These are phyloP conservation scores for Saksenaea oblongispora DNA, from an alignment of 371 early-diverging fungal genomes.

Conservation along the genomic window DNA sequence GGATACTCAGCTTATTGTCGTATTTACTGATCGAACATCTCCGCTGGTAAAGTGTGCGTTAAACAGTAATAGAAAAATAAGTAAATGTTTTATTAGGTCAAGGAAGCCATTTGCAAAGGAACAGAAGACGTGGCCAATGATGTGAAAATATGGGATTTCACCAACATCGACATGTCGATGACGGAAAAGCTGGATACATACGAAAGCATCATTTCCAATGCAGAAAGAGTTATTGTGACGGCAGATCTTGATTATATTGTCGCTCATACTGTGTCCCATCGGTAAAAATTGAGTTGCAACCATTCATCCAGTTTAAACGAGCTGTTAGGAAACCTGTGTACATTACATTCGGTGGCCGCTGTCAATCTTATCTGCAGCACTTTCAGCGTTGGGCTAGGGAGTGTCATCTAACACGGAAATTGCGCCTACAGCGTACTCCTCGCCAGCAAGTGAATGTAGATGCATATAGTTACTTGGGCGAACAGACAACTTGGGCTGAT, in stretches of 20 bases:
- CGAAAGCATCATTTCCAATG: slow-evolving; percentile 26
- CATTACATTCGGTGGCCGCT: slow-evolving; percentile 37
- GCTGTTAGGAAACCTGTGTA: slow-evolving; percentile 42
- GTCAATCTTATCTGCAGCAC: slow-evolving; percentile 37
- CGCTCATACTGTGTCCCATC: slow-evolving; percentile 37
- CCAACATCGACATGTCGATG: not conserved
- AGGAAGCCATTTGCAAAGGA: slow-evolving; percentile 23
- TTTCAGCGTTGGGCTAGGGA: slow-evolving; percentile 45
- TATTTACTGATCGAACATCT: slow-evolving; percentile 47
- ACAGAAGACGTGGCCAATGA: slow-evolving; percentile 6
- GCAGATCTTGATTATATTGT: slow-evolving; percentile 47
- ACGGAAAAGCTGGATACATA: slow-evolving; percentile 28
- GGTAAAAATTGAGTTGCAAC: slow-evolving; percentile 11
- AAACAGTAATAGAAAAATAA: not conserved
- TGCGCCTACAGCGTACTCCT: slow-evolving; percentile 28
- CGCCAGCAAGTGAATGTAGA: slow-evolving; percentile 17
- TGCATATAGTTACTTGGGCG: slow-evolving; percentile 43
- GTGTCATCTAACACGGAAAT: slow-evolving; percentile 33
- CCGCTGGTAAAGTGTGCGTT: slow-evolving; percentile 7
- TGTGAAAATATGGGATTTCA: slow-evolving; percentile 34
- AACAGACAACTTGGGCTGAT: slow-evolving; percentile 36
- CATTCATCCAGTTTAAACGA: not conserved
- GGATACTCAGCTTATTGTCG: slow-evolving; percentile 24
- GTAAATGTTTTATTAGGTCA: slow-evolving; percentile 23
- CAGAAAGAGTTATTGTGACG: slow-evolving; percentile 36